Base-by-base conservation (phyloP, 1,284 basidiomycete species). In the Pyrrhoderma lamaoense region DNA sequence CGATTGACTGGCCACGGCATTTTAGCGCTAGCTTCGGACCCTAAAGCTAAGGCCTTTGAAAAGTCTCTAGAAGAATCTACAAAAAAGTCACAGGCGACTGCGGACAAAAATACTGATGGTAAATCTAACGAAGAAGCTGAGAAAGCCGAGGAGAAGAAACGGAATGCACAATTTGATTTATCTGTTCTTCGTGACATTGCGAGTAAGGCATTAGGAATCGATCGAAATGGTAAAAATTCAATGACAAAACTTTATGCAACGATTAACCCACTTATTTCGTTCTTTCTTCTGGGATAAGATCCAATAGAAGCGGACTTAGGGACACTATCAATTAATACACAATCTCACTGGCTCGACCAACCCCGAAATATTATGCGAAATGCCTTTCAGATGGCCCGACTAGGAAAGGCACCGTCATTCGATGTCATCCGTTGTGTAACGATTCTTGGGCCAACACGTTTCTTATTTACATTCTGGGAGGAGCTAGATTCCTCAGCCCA, bases 341-440 rank as follows among this genome's bases (percentile, higher is more conserved):
- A 62, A 7, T 58, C 61, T 8, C 56, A 62, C 18, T 73, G 70
- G 66, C 61, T 70, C 25, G 69, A 75, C 48, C 73, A 77, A 50
- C 69, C 77, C 8, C 73, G 70, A 31, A 70, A 72, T 13, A 72
- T 75, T 31, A 72, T 89, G 49, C 77, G 73, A 46, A 66, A 70
- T 42, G 77, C 80, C 2, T 66, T 89, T 19, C 60, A 64, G 3
- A 65, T 71, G 57, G 79, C 80, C 21, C 70, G 75, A 23, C 67
- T 77, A 19, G 78, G 77, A 31, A 85, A 82, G 57, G 73, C 76
- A 0, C 79, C 82, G 11, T 70, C 66, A 21, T 68, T 89, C 47
- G 82, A 88, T 57, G 68, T 87, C 37, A 72, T 77, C 39, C 74
- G 77, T 22, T 85, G 80, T 57, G 70, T 87, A 27, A 72, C 74